Conservation (phyloP, 495 filamentous ascomycete genomes). For the Tuber brumale region DNA sequence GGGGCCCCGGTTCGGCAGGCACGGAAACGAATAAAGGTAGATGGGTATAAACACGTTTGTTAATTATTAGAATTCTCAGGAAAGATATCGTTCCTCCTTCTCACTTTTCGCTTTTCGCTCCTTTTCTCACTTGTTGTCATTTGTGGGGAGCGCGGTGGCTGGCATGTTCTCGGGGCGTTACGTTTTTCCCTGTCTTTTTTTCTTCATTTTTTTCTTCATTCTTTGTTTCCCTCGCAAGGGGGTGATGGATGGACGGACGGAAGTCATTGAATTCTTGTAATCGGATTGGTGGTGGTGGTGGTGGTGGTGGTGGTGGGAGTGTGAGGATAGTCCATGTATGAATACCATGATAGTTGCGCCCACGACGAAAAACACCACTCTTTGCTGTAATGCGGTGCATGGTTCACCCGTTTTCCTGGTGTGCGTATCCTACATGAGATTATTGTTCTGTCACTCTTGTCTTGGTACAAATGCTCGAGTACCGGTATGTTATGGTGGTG, state of each 20-base stretch:
- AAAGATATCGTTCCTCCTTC: background rate
- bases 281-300: background rate
- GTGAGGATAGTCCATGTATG: background rate
- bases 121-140: background rate
- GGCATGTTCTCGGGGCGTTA: conserved; percentile 3
- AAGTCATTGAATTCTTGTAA: background rate
- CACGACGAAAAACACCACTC: background rate
- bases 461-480: background rate
- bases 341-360: background rate
- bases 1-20: background rate
- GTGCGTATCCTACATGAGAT: background rate
- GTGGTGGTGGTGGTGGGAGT: background rate
- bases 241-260: background rate
- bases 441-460: background rate
- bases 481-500: background rate
- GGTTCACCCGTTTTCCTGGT: background rate
- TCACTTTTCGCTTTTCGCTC: background rate
- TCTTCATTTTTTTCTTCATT: background rate
- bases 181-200: background rate
- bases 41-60: background rate
- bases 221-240: background rate
- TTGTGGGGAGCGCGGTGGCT: background rate
- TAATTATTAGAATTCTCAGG: background rate
- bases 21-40: background rate
- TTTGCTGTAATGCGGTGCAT: background rate